These are phyloP conservation scores for Aphanomyces cochlioides DNA, from an alignment of 352 stramenopile genomes.

Conservation along the genomic window DNA sequence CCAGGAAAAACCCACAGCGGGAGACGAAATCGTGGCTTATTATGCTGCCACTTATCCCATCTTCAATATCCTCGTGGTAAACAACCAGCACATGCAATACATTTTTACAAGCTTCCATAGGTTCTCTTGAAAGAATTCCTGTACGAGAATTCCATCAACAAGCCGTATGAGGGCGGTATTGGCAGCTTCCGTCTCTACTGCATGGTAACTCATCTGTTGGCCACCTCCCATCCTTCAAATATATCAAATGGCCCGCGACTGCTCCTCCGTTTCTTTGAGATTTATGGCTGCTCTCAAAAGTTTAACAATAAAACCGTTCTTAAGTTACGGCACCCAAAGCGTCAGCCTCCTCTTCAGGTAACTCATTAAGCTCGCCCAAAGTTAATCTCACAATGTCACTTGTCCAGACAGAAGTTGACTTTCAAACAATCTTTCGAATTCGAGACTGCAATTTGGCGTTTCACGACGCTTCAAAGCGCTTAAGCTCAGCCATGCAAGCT, in stretches of 20 bases:
- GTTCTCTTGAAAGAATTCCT: constrained; percentile 77
- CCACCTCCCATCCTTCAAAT: constrained; percentile 5
- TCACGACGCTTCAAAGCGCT: not conserved
- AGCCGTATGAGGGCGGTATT: constrained; percentile 69
- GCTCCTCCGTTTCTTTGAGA: constrained; percentile 55
- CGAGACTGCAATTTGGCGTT: constrained; percentile 17
- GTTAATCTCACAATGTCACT: not conserved
- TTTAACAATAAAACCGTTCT: constrained; percentile 51
- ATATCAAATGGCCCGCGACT: constrained; percentile 33
- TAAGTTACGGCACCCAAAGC: constrained; percentile 38
- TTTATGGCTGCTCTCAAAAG: constrained; percentile 63
- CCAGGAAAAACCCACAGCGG: constrained; percentile 1
- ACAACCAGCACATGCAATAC: too few species aligned
- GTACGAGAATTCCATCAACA: constrained; percentile 73
- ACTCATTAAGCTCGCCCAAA: not conserved
- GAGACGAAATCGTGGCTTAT: constrained; percentile 12
- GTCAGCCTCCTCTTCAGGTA: not conserved
- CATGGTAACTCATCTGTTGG: constrained; percentile 72
- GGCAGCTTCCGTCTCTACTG: constrained; percentile 78
- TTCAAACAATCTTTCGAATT: constrained; percentile 15
- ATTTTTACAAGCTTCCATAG: constrained; percentile 32
- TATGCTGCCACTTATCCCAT: constrained; percentile 13
- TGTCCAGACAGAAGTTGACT: constrained; percentile 14
- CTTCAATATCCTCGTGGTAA: constrained; percentile 10
- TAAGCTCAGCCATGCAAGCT: not conserved